Evolutionary conservation across 2,329 filamentous ascomycete species (phyloP).

Genomic region (Dryadomyces quercivorus): DNA sequence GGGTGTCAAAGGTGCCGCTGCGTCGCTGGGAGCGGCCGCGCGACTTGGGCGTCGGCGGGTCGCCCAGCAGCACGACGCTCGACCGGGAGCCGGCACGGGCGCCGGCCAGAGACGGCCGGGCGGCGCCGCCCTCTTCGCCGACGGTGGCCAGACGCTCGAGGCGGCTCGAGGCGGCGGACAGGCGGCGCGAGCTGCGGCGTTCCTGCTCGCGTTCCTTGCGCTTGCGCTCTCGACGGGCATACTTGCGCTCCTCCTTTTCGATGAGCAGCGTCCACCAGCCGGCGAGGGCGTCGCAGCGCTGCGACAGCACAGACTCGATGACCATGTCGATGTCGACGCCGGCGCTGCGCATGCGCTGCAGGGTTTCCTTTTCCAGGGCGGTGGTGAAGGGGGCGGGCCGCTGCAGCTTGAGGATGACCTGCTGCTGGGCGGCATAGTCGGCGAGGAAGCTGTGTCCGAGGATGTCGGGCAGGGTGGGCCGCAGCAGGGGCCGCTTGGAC

Average conservation of each 20-base stretch:
- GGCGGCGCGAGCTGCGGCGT: slow-evolving; percentile 61
- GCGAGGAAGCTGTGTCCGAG: slow-evolving; percentile 77
- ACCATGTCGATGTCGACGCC: slow-evolving; percentile 91
- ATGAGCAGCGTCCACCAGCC: slow-evolving; percentile 95
- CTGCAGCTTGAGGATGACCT: slow-evolving; percentile 74
- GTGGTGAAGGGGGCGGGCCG: slow-evolving; percentile 77
- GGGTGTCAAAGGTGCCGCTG: slow-evolving; percentile 48
- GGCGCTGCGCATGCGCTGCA: slow-evolving; percentile 85
- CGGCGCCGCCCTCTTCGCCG: slow-evolving; percentile 56
- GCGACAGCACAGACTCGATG: slow-evolving; percentile 83
- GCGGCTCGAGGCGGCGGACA: slow-evolving; percentile 83
- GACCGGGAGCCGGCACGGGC: neutral
- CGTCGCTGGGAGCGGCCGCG: slow-evolving; percentile 70
- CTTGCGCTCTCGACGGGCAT: slow-evolving; percentile 65
- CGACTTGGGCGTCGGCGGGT: slow-evolving; percentile 45
- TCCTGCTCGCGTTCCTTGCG: slow-evolving; percentile 76
- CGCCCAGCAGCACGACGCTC: slow-evolving; percentile 24
- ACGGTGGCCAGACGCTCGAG: slow-evolving; percentile 73
- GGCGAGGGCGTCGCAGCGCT: slow-evolving; percentile 78
- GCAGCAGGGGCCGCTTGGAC: slow-evolving; percentile 76
- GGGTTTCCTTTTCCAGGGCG: slow-evolving; percentile 73
- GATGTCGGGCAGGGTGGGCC: slow-evolving; percentile 75
- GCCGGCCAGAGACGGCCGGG: slow-evolving; percentile 7
- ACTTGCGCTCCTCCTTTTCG: slow-evolving; percentile 89
- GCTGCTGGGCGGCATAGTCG: slow-evolving; percentile 77